Evolutionary conservation across 2,329 filamentous ascomycete genomes (phyloP).

Genomic region (Fusarium illudens): DNA sequence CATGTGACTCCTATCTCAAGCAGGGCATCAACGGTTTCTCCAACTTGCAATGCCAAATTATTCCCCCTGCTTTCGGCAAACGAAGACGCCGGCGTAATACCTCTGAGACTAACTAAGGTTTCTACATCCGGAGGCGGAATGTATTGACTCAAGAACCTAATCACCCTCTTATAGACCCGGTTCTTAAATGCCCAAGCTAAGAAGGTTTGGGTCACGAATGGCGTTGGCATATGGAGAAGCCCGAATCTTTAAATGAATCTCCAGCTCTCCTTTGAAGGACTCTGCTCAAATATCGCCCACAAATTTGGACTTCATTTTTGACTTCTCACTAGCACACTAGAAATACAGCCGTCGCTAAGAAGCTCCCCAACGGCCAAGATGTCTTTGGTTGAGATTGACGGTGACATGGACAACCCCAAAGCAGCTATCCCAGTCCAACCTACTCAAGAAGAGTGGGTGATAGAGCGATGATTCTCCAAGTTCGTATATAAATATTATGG

Average conservation of each 20-base stretch:
- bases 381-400: background rate
- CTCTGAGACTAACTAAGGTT: background rate
- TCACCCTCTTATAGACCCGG: background rate
- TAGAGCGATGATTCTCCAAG: too few species aligned
- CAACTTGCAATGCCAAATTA: background rate
- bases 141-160: background rate
- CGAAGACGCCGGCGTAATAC: background rate
- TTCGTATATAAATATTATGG: too few species aligned
- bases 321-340: background rate
- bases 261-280: background rate
- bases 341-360: background rate
- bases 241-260: background rate
- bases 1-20: background rate
- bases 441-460: too few species aligned
- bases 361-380: background rate
- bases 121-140: background rate
- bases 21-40: background rate
- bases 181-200: background rate
- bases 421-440: too few species aligned
- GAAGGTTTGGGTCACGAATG: background rate
- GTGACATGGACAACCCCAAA: too few species aligned
- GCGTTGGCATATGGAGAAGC: background rate
- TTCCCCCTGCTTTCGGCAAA: background rate
- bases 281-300: background rate
- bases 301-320: background rate